phyloP scores from a whole-genome alignment of 495 filamentous ascomycete genomes.

The Hypoxylon perforatum region DNA sequence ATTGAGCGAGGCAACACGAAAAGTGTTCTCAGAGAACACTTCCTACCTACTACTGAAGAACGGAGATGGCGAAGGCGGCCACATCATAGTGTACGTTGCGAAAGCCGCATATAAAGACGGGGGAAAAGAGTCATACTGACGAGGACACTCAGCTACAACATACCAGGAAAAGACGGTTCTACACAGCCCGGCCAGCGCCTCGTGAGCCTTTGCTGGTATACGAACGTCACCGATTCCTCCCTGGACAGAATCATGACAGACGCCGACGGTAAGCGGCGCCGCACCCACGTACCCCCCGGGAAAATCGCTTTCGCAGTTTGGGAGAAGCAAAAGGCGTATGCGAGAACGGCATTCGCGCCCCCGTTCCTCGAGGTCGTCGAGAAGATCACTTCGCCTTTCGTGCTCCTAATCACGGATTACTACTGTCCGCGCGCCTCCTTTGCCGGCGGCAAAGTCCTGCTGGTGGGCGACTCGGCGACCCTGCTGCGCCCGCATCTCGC shows the following conservation, averaged over 20 bases:
- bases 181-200: conserved; percentile 54
- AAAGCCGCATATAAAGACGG: not conserved
- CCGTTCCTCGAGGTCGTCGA: conserved; percentile 60
- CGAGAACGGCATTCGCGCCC: conserved; percentile 50
- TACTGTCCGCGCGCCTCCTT: conserved; percentile 54
- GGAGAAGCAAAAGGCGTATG: conserved; percentile 50
- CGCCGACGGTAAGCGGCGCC: conserved; percentile 51
- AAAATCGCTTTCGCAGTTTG: conserved; percentile 51
- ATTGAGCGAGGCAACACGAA: conserved; percentile 3
- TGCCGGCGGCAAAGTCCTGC: conserved; percentile 56
- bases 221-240: conserved; percentile 54
- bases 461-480: conserved; percentile 64
- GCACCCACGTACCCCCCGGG: conserved; percentile 56
- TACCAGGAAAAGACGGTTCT: conserved; percentile 57
- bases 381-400: conserved; percentile 56
- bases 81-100: conserved; percentile 6
- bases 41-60: conserved; percentile 6
- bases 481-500: no score
- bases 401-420: conserved; percentile 63
- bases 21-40: conserved; percentile 3
- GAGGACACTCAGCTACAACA: conserved; percentile 50
- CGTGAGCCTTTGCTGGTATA: conserved; percentile 66
- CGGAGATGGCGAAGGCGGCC: conserved; percentile 5
- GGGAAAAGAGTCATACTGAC: not conserved
- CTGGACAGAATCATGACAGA: conserved; percentile 61